Conservation (phyloP, 1,284 basidiomycete species). For the Apiotrichum laibachii region DNA sequence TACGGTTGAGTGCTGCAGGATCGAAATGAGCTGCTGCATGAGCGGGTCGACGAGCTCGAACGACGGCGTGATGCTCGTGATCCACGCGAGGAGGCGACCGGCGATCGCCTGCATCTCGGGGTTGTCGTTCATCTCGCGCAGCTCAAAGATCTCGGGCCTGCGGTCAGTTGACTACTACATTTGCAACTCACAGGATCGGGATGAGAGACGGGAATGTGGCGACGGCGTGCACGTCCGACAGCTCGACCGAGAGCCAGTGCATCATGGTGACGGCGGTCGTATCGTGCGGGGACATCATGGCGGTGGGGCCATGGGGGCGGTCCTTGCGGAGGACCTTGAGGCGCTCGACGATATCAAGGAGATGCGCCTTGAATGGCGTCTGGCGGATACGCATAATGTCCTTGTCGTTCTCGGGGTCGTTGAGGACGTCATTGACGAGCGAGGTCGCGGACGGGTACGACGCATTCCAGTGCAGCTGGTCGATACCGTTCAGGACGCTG, state of each 20-base stretch:
- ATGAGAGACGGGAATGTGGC: conserved; percentile 72
- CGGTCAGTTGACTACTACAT: not conserved
- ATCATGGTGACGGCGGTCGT: conserved; percentile 70
- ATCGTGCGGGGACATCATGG: conserved; percentile 82
- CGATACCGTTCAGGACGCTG: conserved; percentile 64
- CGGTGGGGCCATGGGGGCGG: conserved; percentile 78
- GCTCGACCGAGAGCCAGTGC: conserved; percentile 69
- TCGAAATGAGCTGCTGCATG: conserved; percentile 49
- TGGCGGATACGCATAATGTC: conserved; percentile 73
- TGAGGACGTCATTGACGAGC: conserved; percentile 64
- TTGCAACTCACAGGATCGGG: conserved; percentile 64
- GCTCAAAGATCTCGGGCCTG: conserved; percentile 50
- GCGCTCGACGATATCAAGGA: conserved; percentile 59
- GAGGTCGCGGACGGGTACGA: conserved; percentile 65
- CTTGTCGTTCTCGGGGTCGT: conserved; percentile 55
- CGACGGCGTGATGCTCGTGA: conserved; percentile 54
- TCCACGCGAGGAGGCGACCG: conserved; percentile 50
- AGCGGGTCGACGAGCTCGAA: conserved; percentile 52
- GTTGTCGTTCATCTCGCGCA: conserved; percentile 52
- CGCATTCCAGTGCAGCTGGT: conserved; percentile 68
- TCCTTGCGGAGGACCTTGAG: conserved; percentile 68
- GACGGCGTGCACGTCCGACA: conserved; percentile 72
- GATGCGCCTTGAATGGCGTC: conserved; percentile 59
- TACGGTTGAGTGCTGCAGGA: conserved; percentile 46
- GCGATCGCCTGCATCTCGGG: conserved; percentile 51